These are phyloP conservation scores for Colletotrichum tropicicola DNA, from an alignment of 2,329 filamentous ascomycete genomes.

Conservation along the genomic window DNA sequence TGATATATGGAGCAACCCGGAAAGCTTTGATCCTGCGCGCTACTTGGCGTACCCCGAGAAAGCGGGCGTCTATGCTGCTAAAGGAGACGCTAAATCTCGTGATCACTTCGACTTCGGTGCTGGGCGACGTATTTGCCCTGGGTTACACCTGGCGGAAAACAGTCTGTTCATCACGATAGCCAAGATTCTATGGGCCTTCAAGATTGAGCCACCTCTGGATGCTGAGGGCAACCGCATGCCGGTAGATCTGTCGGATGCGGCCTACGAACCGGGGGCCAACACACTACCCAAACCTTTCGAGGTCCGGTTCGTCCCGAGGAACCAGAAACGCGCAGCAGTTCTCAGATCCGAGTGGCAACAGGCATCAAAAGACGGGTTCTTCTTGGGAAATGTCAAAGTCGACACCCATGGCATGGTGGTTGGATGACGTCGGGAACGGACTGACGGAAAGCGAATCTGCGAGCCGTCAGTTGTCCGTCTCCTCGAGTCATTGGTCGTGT, in stretches of 20 bases:
- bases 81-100: background rate
- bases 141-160: slow-evolving; percentile 59
- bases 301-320: background rate
- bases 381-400: background rate
- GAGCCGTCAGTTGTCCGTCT: background rate
- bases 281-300: background rate
- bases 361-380: background rate
- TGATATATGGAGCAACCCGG: background rate
- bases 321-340: background rate
- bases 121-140: slow-evolving; percentile 49
- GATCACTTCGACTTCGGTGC: slow-evolving; percentile 51
- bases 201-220: slow-evolving; percentile 38
- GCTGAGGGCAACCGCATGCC: background rate
- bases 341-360: background rate
- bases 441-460: background rate
- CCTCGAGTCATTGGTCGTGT: background rate
- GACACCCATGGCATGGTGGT: background rate
- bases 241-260: background rate
- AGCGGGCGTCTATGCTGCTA: background rate
- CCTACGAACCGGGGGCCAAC: background rate
- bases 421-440: slow-evolving; percentile 4
- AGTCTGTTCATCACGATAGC: slow-evolving; percentile 56
- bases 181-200: slow-evolving; percentile 62
- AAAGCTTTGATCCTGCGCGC: background rate
- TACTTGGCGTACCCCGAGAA: background rate